These are phyloP conservation scores for Fusarium sublunatum DNA, from an alignment of 2,329 filamentous ascomycete genomes.

Conservation along the genomic window DNA sequence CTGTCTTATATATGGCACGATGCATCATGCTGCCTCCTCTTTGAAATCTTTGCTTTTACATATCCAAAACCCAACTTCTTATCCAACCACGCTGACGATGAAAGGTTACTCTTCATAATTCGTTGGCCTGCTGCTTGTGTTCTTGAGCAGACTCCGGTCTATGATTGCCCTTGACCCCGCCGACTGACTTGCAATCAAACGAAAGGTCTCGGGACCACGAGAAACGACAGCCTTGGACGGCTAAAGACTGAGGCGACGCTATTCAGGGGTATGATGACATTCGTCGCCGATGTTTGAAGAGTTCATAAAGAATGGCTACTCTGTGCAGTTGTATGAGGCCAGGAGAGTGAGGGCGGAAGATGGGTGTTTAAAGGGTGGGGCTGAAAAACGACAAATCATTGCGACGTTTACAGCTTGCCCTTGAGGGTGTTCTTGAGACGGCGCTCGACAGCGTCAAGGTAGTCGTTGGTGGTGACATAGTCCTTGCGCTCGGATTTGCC, in stretches of 20 bases:
- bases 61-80: conserved; percentile 35
- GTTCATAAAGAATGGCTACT: conserved; percentile 30
- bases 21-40: conserved; percentile 32
- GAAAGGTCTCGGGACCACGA: conserved; percentile 7
- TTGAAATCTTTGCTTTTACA: conserved; percentile 33
- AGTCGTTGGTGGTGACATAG: conserved; percentile 93
- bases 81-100: conserved; percentile 34
- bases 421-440: conserved; percentile 83
- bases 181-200: conserved; percentile 16
- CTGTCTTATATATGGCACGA: conserved; percentile 24
- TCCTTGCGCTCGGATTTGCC: conserved; percentile 85
- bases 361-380: conserved; percentile 12
- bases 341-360: conserved; percentile 23
- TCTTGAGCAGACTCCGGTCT: conserved; percentile 27
- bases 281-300: conserved; percentile 20
- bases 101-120: conserved; percentile 39
- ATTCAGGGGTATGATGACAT: conserved; percentile 27
- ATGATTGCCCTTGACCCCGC: conserved; percentile 36
- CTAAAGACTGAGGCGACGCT: conserved; percentile 23
- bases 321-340: conserved; percentile 25
- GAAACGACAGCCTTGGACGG: conserved; percentile 17
- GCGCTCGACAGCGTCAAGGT: conserved; percentile 91
- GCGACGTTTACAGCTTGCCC: conserved; percentile 72
- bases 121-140: conserved; percentile 33
- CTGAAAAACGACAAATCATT: conserved; percentile 11